Evolutionary conservation across 495 filamentous ascomycete genomes (phyloP), one percentile per base, ranked within the genome.

Genomic region (Chlorociboria aeruginascens): DNA sequence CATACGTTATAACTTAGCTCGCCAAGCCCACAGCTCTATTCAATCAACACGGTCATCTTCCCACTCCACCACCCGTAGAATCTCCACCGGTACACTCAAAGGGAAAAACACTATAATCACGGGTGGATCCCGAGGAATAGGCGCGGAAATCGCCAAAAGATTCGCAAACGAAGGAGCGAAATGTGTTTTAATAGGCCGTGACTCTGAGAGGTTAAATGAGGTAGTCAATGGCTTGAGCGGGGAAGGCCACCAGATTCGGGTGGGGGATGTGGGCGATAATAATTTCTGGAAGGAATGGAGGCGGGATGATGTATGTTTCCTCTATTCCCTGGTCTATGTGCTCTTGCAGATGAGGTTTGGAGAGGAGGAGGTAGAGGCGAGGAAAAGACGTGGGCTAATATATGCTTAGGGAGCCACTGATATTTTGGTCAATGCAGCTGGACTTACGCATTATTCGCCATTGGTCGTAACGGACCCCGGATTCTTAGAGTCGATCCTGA

Each of bases 371-470:
- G 6, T 1, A 32, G 32, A 32, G 42, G 53, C 51, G 39, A 39
- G 38, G 43, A 45, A 42, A 25, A 25, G 20, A 25, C 20, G 20
- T 25, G 20, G 20, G 20, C 20, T 25, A 25, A 25, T 25, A 4
- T 2, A 25, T 25, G 20, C 14, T 20, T 40, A 49, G 47, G 48
- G 44, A 45, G 29, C 14, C 11, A 45, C 55, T 38, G 77, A 88
- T 56, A 68, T 87, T 40, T 75, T 90, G 6, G 67, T 90, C 49
- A 90, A 89, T 60, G 80, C 80, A 12, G 87, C 87, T 0, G 87
- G 87, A 12, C 65, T 86, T 11, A 69, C 79, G 1, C 76, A 82
- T 28, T 67, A 64, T 7, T 69, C 67, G 1, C 69, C 85, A 2
- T 69, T 90, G 3, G 58, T 77, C 17, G 63, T 62, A 7, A 71